Percentiles rank a stretch among this genome's conserved stretches.
Conservation (phyloP, 2,329 filamentous ascomycete genomes). For the Mollisiaceae sp. region DNA sequence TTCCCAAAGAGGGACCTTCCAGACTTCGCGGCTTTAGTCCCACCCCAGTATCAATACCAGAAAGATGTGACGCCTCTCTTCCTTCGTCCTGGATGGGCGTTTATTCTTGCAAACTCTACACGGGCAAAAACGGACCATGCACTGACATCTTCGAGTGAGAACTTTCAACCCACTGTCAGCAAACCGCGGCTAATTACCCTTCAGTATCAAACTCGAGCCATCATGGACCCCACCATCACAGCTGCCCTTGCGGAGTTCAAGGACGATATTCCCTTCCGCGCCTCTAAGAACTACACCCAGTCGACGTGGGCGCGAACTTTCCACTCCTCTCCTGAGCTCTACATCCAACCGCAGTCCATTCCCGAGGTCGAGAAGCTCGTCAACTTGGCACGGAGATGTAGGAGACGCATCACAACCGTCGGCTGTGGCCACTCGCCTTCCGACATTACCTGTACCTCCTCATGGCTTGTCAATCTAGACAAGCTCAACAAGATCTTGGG, state of each 20-base stretch:
- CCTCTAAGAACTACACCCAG: slow-evolving; percentile 74
- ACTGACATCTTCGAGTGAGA: background rate
- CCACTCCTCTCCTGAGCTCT: slow-evolving; percentile 86
- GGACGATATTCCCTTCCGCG: slow-evolving; percentile 75
- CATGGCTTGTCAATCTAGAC: slow-evolving; percentile 95
- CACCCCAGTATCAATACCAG: slow-evolving; percentile 2
- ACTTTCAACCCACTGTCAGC: background rate
- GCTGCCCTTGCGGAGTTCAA: slow-evolving; percentile 63
- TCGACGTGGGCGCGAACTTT: slow-evolving; percentile 96
- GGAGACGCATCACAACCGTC: slow-evolving; percentile 82
- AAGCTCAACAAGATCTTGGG: slow-evolving; percentile 74
- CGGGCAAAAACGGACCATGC: background rate
- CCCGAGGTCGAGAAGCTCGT: slow-evolving; percentile 84
- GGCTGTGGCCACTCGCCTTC: slow-evolving; percentile 93
- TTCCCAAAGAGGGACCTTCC: background rate
- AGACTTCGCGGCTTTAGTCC: slow-evolving; percentile 8
- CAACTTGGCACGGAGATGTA: slow-evolving; percentile 78
- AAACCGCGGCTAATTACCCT: background rate
- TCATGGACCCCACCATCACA: slow-evolving; percentile 51
- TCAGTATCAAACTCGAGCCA: background rate
- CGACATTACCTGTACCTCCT: slow-evolving; percentile 88
- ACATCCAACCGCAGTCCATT: slow-evolving; percentile 81
- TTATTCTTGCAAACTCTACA: background rate
- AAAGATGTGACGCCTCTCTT: background rate
- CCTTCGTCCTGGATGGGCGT: slow-evolving; percentile 4